Percentiles rank a stretch among this genome's conserved stretches.
Conservation (phyloP, 139 green algal species). For the Picochlorum sp. region DNA sequence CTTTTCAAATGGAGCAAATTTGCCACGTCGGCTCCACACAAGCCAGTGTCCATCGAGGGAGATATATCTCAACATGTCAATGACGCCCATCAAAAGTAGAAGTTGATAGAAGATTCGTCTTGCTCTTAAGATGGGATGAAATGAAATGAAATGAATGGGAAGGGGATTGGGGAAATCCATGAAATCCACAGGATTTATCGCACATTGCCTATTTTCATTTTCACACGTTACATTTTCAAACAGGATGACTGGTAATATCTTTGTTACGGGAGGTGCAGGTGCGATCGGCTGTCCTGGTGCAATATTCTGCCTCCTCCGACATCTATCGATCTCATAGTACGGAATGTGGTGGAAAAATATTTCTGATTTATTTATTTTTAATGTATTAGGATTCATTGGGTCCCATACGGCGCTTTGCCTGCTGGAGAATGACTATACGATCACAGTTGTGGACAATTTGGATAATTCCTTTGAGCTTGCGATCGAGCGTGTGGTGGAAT, state of each 20-base stretch:
- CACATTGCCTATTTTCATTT: neutral
- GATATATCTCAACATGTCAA: no score
- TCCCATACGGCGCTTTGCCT: constrained; percentile 82
- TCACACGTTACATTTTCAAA: neutral
- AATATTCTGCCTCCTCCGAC: no score
- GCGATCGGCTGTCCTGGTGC: neutral
- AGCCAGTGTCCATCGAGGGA: no score
- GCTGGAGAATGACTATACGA: constrained; percentile 65
- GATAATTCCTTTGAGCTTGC: constrained; percentile 77
- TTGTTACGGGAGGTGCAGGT: constrained; percentile 61
- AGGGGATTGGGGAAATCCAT: no score
- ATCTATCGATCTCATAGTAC: neutral
- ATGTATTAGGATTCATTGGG: constrained; percentile 33
- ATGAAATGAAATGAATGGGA: no score
- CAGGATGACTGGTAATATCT: constrained; percentile 36
- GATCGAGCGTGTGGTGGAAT: constrained; percentile 71
- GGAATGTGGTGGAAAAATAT: neutral
- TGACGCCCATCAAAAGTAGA: no score
- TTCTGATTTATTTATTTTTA: neutral
- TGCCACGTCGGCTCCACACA: no score
- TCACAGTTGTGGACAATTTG: constrained; percentile 86
- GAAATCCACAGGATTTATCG: no score
- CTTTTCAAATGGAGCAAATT: no score
- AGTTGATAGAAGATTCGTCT: no score
- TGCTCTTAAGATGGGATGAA: no score